Percentiles rank a stretch among this genome's conserved stretches.
Conservation (phyloP, 2,329 filamentous ascomycete genomes). For the Fusarium sp. region DNA sequence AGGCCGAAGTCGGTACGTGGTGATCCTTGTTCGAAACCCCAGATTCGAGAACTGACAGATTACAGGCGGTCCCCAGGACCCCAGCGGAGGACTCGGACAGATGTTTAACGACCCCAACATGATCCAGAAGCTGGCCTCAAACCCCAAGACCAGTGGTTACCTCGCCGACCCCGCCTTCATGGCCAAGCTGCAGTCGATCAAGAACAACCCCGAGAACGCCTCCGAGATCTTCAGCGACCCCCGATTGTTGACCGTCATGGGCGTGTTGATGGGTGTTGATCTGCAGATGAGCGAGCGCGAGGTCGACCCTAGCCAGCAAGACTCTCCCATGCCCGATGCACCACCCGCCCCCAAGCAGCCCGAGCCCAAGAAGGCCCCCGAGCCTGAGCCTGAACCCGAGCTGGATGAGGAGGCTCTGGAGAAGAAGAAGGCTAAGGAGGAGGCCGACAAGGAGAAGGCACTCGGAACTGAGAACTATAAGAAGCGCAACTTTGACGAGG, state of each 20-base stretch:
- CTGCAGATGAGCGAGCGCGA: conserved; percentile 65
- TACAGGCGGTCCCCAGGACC: conserved; percentile 58
- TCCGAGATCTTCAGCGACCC: conserved; percentile 87
- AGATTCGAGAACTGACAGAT: conserved; percentile 8
- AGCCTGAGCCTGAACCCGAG: conserved; percentile 69
- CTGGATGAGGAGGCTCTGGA: conserved; percentile 83
- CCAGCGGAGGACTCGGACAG: conserved; percentile 77
- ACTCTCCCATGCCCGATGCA: conserved; percentile 80
- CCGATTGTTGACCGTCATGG: conserved; percentile 90
- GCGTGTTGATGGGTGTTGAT: conserved; percentile 91
- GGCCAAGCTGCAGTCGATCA: conserved; percentile 82
- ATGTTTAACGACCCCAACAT: conserved; percentile 96
- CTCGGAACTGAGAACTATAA: conserved; percentile 96
- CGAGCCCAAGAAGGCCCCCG: conserved; percentile 63
- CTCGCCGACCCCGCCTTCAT: conserved; percentile 89
- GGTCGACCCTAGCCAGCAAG: conserved; percentile 54
- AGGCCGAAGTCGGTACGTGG: conserved; percentile 57
- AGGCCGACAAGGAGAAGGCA: conserved; percentile 93
- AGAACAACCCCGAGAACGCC: conserved; percentile 79
- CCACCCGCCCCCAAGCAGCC: conserved; percentile 51
- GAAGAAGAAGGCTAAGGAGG: conserved; percentile 89
- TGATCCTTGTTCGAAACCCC: not conserved
- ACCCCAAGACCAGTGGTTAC: conserved; percentile 88
- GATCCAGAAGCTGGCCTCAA: conserved; percentile 86
- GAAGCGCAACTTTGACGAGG: conserved; percentile 95